phyloP scores from a whole-genome alignment of 305 asterid genomes.

The Lippia alba region DNA sequence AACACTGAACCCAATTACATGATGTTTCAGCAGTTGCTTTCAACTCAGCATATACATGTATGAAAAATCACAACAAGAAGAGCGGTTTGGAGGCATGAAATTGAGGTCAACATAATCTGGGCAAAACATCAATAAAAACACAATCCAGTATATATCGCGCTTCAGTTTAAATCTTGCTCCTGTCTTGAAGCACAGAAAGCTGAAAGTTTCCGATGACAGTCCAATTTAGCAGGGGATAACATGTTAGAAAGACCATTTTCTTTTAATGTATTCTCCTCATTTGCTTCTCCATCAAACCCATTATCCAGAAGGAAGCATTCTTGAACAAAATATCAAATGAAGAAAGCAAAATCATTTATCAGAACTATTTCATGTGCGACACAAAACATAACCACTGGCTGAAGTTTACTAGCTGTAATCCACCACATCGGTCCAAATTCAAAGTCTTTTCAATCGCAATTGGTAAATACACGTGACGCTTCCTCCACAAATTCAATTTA shows the following conservation, averaged over 20 bases:
- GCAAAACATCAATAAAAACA: constrained; percentile 5
- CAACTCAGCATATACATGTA: not conserved
- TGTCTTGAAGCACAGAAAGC: not conserved
- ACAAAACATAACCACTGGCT: constrained; percentile 5
- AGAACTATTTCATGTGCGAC: not conserved
- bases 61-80: constrained; percentile 1
- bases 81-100: constrained; percentile 11
- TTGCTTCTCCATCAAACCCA: not conserved
- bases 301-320: constrained; percentile 12
- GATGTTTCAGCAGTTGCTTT: constrained; percentile 1
- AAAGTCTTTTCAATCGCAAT: not conserved
- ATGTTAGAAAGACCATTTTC: constrained; percentile 1
- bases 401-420: not conserved
- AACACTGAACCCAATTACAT: not conserved
- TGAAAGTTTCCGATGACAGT: not conserved
- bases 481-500: not conserved
- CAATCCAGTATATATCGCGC: not conserved
- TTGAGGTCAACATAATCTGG: constrained; percentile 13
- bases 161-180: constrained; percentile 9
- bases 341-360: not conserved
- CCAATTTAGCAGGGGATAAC: not conserved
- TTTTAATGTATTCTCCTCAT: constrained; percentile 10
- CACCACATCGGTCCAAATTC: constrained; percentile 7
- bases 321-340: not conserved
- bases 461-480: not conserved